Percentiles rank a stretch among this genome's conserved stretches.
These are phyloP conservation scores for Geotrichum carabidarum DNA, from an alignment of 1,139 yeast species.

Conservation along the genomic window DNA sequence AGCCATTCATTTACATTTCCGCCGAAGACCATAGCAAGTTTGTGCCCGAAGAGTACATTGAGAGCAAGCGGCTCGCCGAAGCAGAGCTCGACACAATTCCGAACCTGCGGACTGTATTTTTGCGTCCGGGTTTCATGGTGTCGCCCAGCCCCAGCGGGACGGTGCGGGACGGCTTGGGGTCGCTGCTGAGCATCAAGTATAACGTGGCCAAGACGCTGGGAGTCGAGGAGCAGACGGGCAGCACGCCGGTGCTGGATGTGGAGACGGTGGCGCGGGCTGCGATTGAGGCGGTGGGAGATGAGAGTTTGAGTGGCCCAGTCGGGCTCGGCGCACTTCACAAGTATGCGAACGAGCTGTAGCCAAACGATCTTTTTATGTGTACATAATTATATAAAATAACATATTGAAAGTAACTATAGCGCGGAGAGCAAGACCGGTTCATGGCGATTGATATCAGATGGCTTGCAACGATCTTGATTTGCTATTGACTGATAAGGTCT, in stretches of 20 bases:
- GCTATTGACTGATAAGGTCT: too few relatives aligned
- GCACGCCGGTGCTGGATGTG: conserved; percentile 64
- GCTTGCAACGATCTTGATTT: too few relatives aligned
- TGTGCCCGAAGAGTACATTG: conserved; percentile 64
- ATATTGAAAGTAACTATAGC: too few relatives aligned
- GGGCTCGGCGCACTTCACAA: conserved; percentile 43
- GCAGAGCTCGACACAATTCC: conserved; percentile 41
- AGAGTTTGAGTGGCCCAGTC: conserved; percentile 52
- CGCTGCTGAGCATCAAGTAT: conserved; percentile 18
- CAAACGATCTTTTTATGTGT: too few relatives aligned
- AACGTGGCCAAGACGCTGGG: conserved; percentile 15
- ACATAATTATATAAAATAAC: too few relatives aligned
- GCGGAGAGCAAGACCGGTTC: too few relatives aligned
- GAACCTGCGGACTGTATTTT: conserved; percentile 52
- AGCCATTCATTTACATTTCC: conserved; percentile 67
- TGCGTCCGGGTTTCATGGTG: conserved; percentile 82
- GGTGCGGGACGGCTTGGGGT: conserved; percentile 24
- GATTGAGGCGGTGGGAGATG: conserved; percentile 51
- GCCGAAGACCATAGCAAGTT: conserved; percentile 67
- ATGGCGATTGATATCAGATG: too few relatives aligned
- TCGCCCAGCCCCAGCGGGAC: conserved; percentile 1
- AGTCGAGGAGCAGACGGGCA: conserved; percentile 26
- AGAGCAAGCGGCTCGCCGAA: conserved; percentile 76
- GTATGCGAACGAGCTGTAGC: conserved; percentile 22
- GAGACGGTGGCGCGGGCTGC: conserved; percentile 61